Percentiles rank a stretch among this genome's conserved stretches.
Conservation (phyloP, 108 stramenopile species). For the Cylindrotheca closterium region DNA sequence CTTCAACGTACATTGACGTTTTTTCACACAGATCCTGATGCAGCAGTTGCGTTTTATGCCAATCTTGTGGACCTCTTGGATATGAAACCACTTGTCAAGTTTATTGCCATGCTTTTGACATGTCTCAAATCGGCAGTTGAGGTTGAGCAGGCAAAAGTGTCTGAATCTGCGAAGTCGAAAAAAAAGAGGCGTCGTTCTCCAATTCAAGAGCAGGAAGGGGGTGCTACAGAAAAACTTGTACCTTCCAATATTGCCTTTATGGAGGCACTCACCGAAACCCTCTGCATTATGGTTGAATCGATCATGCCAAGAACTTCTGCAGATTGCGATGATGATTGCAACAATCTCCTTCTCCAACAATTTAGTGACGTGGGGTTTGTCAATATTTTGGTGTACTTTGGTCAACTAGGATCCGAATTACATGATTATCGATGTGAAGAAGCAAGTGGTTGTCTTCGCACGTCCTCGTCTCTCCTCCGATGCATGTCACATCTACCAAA, state of each 20-base stretch:
- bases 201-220: conserved; percentile 16
- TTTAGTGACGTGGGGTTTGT: conserved; percentile 54
- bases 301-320: conserved; percentile 19
- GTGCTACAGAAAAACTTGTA: conserved; percentile 19
- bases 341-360: conserved; percentile 43
- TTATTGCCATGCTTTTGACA: conserved; percentile 79
- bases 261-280: conserved; percentile 66
- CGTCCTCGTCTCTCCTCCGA: conserved; percentile 55
- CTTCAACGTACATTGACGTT: conserved; percentile 77
- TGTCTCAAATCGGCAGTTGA: conserved; percentile 55
- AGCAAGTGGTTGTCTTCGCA: conserved; percentile 42
- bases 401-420: conserved; percentile 34
- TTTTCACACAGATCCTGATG: conserved; percentile 63
- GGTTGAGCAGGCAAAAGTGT: conserved; percentile 34
- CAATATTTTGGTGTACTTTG: conserved; percentile 61
- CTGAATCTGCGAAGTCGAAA: neutral
- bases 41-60: conserved; percentile 85
- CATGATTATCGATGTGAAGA: conserved; percentile 10
- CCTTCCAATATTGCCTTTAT: conserved; percentile 53
- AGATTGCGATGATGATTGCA: conserved; percentile 20
- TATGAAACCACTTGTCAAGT: conserved; percentile 73
- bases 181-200: conserved; percentile 29
- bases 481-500: conserved; percentile 54
- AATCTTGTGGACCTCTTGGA: conserved; percentile 66
- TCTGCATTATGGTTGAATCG: conserved; percentile 65